A percentile compares a stretch with the other conserved stretches of the same genome.
phyloP scores from a whole-genome alignment of 2,329 filamentous ascomycete genomes.

The Claviceps cyperi region DNA sequence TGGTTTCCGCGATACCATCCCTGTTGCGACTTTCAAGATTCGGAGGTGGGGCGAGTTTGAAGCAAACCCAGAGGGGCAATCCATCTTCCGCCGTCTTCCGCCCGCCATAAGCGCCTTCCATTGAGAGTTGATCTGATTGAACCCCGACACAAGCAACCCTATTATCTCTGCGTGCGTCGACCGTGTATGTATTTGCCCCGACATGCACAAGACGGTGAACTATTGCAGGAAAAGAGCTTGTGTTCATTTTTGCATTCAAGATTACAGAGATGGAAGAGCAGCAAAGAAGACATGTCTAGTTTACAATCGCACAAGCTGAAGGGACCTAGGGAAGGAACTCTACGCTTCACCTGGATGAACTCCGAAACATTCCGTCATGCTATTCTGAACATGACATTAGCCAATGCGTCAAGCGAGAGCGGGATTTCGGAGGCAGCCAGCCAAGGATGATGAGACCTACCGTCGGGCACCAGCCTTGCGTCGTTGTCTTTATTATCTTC shows the following conservation, averaged over 20 bases:
- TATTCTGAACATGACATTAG: background rate
- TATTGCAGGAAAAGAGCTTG: background rate
- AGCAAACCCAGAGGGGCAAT: background rate
- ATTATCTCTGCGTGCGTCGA: no score
- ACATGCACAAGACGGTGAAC: background rate
- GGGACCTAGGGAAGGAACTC: background rate
- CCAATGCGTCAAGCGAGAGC: background rate
- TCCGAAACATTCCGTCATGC: background rate
- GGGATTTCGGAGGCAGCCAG: background rate
- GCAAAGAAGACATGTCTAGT: background rate
- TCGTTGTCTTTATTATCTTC: constrained; percentile 86
- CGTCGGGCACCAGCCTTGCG: constrained; percentile 31
- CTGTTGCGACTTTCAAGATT: constrained; percentile 3
- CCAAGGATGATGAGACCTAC: constrained; percentile 13
- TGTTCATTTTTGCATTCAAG: no score
- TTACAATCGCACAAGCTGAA: background rate
- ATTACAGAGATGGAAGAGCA: background rate
- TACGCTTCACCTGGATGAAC: background rate
- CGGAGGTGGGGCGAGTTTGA: constrained; percentile 1
- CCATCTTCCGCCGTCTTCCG: background rate
- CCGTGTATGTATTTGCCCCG: background rate
- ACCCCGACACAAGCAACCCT: no score
- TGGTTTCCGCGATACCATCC: constrained; percentile 1
- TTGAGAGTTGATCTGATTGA: no score
- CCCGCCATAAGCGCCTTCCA: no score